Evolutionary conservation across 441 rosid species (phyloP).

Genomic region (Mallotus repandus): DNA sequence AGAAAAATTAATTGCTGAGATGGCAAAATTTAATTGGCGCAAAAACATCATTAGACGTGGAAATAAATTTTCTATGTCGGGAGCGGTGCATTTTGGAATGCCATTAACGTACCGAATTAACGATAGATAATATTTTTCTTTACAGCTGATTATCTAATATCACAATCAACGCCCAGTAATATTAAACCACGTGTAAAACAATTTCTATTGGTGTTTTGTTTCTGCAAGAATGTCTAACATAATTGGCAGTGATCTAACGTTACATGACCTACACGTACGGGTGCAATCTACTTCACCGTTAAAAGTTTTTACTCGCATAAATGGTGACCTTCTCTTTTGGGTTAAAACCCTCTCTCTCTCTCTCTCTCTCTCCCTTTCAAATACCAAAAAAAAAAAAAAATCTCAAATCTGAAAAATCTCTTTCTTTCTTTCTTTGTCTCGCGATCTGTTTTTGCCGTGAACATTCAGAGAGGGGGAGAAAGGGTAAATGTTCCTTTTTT

Average conservation of each 20-base stretch:
- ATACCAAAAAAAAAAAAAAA: neutral
- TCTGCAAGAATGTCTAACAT: neutral
- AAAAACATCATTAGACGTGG: conserved; percentile 29
- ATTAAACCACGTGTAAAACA: neutral
- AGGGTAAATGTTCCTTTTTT: conserved; percentile 7
- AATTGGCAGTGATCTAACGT: neutral
- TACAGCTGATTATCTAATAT: neutral
- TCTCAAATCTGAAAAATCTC: conserved; percentile 9
- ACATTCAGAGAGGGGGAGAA: conserved; percentile 24
- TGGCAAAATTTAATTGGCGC: conserved; percentile 31
- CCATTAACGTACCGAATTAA: neutral
- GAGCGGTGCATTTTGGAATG: neutral
- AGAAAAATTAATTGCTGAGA: conserved; percentile 12
- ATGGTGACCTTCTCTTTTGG: neutral
- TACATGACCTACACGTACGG: neutral
- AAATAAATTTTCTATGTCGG: neutral
- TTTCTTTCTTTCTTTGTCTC: neutral
- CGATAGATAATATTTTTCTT: neutral
- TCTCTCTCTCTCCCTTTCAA: neutral
- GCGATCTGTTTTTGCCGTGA: conserved; percentile 31
- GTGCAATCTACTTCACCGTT: neutral
- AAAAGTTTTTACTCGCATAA: neutral
- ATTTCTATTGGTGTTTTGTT: neutral
- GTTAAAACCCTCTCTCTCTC: conserved; percentile 16
- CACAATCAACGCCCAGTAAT: neutral